Base-by-base conservation (phyloP, 345 rosid species). In the Linum usitatissimum region DNA sequence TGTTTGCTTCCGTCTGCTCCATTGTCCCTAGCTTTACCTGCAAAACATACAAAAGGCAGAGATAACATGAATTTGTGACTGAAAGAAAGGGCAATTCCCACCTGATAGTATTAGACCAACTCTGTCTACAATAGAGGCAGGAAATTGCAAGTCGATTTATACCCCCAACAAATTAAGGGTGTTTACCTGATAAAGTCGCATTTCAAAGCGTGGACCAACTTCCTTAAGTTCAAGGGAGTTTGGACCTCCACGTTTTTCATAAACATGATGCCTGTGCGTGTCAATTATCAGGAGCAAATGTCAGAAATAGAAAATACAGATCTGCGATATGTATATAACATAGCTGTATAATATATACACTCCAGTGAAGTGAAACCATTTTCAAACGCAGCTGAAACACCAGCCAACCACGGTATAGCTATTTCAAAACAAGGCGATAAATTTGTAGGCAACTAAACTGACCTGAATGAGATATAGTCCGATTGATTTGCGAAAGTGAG, bases 391-490 rank as follows among this genome's bases (percentile, higher is more conserved):
- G 28, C 28, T 23, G 28, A 23, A 23, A 23, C 28, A 23, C 28
- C 28, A 23, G 28, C 28, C 28, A 23, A 23, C 28, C 28, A 0
- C 28, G 2, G 1, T 23, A 23, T 23, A 23, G 28, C 28, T 23
- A 23, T 23, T 23, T 23, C 28, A 23, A 23, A 23, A 23, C 28
- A 23, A 23, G 28, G 2, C 20, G 5, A 18, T 15, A 17, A 6
- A 8, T n/a, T 8, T n/a, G 57, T 13, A 3, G 18, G 57, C 28
- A 23, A 23, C 0, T 54, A 21, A 48, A 66, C 77, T 54, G 74
- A 93, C 99, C 99, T 93, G 88, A 93, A 93, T 51, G 97, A 90
- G 39, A 93, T 63, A 57, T 84, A 83, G 77, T 90, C 96, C 19
- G 87, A 79, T 55, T 83, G 81, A 76, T 83, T 90, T 49, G 96